Percentiles rank a stretch among this genome's conserved stretches.
These are phyloP conservation scores for Cyclocybe aegerita DNA, from an alignment of 768 basidiomycete genomes.

Conservation along the genomic window DNA sequence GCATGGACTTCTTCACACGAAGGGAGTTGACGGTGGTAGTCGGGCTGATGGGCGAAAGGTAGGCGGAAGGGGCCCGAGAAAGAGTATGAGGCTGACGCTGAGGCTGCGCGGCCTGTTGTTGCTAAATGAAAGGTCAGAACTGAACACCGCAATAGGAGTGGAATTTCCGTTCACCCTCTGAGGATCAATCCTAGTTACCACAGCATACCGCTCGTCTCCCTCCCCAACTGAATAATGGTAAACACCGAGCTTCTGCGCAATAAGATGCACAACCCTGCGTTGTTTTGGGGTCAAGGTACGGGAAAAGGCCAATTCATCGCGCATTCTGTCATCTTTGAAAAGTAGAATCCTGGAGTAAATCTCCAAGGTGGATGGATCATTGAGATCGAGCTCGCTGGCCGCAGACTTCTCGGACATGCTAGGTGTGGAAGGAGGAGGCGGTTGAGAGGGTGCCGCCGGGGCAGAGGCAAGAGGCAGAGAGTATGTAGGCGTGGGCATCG, in stretches of 20 bases:
- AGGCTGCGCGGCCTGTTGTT: constrained; percentile 43
- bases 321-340: constrained; percentile 97
- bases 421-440: constrained; percentile 56
- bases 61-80: constrained; percentile 80
- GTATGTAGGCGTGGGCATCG: constrained; percentile 46
- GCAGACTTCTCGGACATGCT: constrained; percentile 65
- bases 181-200: constrained; percentile 89
- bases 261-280: constrained; percentile 89
- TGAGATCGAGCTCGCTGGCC: constrained; percentile 83
- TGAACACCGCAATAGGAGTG: constrained; percentile 5
- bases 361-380: constrained; percentile 93
- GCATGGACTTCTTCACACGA: constrained; percentile 98
- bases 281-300: constrained; percentile 81
- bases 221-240: constrained; percentile 93
- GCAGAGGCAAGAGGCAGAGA: constrained; percentile 44
- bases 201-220: constrained; percentile 90
- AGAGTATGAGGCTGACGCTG: constrained; percentile 64
- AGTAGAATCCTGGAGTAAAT: constrained; percentile 95
- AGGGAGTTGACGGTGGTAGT: constrained; percentile 50
- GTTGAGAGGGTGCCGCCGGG: constrained; percentile 52
- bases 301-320: constrained; percentile 97
- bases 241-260: constrained; percentile 95
- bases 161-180: constrained; percentile 57
- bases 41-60: constrained; percentile 58
- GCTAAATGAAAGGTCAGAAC: constrained; percentile 16